phyloP scores from a whole-genome alignment of 768 basidiomycete genomes.

The Phlegmacium glaucopus region DNA sequence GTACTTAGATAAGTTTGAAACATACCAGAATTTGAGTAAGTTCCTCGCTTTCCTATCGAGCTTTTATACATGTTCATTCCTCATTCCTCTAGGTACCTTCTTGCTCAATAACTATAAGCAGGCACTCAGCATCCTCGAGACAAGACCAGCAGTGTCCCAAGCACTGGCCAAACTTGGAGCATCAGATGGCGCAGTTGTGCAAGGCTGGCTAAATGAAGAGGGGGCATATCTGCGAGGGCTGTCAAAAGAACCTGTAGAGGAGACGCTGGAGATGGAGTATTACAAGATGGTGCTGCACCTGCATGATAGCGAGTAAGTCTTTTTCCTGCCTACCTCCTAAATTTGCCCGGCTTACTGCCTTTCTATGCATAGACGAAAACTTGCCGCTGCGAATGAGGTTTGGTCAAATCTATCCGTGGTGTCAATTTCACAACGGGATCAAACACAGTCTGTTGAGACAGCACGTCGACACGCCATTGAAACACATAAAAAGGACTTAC shows the following conservation, averaged over 20 bases:
- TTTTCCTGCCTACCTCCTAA: background rate
- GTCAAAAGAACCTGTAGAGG: conserved; percentile 9
- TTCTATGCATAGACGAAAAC: background rate
- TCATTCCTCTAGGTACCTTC: conserved; percentile 5
- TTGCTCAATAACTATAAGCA: conserved; percentile 16
- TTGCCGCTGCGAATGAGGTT: background rate
- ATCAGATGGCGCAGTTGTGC: background rate
- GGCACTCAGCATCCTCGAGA: conserved; percentile 4
- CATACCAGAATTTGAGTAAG: conserved; percentile 19
- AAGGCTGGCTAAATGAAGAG: conserved; percentile 16
- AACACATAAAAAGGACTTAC: background rate
- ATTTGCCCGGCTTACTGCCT: background rate
- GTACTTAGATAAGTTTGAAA: conserved; percentile 18
- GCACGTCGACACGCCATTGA: background rate
- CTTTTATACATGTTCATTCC: background rate
- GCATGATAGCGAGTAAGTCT: conserved; percentile 6
- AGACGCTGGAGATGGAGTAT: conserved; percentile 17
- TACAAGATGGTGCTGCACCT: conserved; percentile 5
- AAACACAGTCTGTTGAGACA: background rate
- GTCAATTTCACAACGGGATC: background rate
- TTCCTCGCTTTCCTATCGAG: background rate
- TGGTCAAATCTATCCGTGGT: background rate
- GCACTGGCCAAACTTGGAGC: background rate
- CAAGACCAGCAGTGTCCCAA: background rate
- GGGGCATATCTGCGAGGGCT: conserved; percentile 8